Conservation (phyloP, 148 eudicot genomes). For the Nyssa sinensis region DNA sequence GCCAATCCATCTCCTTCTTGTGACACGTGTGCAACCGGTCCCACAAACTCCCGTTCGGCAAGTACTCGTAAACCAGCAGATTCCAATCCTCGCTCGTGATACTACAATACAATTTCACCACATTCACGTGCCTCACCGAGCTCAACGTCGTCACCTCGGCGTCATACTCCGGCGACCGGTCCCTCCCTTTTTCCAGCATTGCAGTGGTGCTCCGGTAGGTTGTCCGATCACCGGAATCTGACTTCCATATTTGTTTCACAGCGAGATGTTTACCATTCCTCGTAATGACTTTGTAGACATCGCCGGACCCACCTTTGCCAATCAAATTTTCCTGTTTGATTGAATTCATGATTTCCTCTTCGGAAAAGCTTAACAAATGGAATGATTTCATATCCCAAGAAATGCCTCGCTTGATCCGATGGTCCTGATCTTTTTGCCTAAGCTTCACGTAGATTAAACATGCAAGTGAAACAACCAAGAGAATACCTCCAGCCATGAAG, state of each 20-base stretch:
- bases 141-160: constrained; percentile 43
- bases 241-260: constrained; percentile 41
- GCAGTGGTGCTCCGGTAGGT: constrained; percentile 26
- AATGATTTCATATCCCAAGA: constrained; percentile 41
- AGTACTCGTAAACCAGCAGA: constrained; percentile 40
- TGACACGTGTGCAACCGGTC: constrained; percentile 32
- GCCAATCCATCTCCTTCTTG: constrained; percentile 35
- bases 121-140: constrained; percentile 42
- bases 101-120: constrained; percentile 43
- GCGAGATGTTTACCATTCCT: constrained; percentile 32
- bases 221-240: constrained; percentile 19
- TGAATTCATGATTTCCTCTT: constrained; percentile 31
- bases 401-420: constrained; percentile 1
- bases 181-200: constrained; percentile 22
- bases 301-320: constrained; percentile 44
- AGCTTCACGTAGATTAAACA: constrained; percentile 16
- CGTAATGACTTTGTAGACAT: constrained; percentile 25
- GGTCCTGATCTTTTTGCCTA: constrained; percentile 16
- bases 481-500: constrained; percentile 21
- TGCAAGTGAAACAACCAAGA: constrained; percentile 23
- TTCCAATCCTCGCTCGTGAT: constrained; percentile 38
- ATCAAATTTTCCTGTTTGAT: constrained; percentile 36
- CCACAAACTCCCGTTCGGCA: constrained; percentile 46
- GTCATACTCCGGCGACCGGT: constrained; percentile 28
- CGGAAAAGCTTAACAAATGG: constrained; percentile 31